A percentile compares a stretch with the other conserved stretches of the same genome.
These are phyloP conservation scores for Wickerhamiella shivajii DNA, from an alignment of 805 yeast species.

Conservation along the genomic window DNA sequence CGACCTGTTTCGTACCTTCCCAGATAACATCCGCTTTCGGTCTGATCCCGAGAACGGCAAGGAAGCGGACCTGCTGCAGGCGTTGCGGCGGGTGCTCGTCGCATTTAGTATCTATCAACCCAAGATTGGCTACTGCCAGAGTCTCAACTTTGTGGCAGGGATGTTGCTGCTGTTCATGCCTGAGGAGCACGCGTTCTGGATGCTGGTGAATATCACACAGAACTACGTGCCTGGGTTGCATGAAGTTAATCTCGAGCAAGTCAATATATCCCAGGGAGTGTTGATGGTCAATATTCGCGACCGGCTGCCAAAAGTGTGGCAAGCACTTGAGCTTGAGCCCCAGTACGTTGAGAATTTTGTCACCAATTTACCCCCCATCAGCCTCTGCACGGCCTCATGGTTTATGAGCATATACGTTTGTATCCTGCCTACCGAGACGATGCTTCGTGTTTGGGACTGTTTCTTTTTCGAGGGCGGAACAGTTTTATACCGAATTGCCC, in stretches of 20 bases:
- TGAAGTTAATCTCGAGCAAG: conserved; percentile 81
- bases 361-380: conserved; percentile 71
- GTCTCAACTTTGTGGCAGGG: conserved; percentile 85
- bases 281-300: conserved; percentile 75
- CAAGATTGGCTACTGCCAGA: conserved; percentile 88
- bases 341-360: conserved; percentile 35
- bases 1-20: conserved; percentile 86
- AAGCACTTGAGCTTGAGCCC: conserved; percentile 31
- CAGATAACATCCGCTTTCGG: conserved; percentile 77
- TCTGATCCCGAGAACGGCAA: conserved; percentile 24
- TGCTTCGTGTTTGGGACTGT: conserved; percentile 87
- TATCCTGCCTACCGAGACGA: conserved; percentile 74
- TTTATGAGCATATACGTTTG: conserved; percentile 96
- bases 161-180: conserved; percentile 67
- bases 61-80: conserved; percentile 42
- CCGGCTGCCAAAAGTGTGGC: conserved; percentile 73
- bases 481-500: conserved; percentile 65
- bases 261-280: conserved; percentile 89
- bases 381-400: conserved; percentile 93
- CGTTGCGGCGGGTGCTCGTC: conserved; percentile 64
- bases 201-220: conserved; percentile 82
- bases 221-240: conserved; percentile 82
- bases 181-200: conserved; percentile 90
- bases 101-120: conserved; percentile 83
- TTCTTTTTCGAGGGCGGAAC: conserved; percentile 85